Evolutionary conservation across 148 eudicot species (phyloP).

Genomic region (Rhododendron simsii): DNA sequence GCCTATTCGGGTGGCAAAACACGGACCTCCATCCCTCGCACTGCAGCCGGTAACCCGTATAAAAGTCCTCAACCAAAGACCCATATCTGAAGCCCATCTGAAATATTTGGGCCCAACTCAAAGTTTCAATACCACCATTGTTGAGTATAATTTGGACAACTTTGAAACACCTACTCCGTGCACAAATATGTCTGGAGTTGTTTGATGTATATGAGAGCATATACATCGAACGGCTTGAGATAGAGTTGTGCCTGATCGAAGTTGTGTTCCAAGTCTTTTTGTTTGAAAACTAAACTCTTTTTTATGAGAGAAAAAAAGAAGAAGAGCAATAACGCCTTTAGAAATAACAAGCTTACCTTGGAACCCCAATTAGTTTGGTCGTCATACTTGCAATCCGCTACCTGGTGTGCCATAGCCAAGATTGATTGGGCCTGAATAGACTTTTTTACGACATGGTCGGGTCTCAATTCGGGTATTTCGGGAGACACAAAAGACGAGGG

Average conservation of each 20-base stretch:
- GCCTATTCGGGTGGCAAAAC: conserved; percentile 45
- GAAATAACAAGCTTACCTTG: conserved; percentile 8
- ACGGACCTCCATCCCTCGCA: conserved; percentile 57
- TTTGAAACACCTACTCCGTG: no score
- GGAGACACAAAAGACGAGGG: conserved; percentile 17
- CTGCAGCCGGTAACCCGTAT: conserved; percentile 43
- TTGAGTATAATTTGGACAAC: background rate
- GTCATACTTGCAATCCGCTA: conserved; percentile 30
- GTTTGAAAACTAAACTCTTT: no score
- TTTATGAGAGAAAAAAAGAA: no score
- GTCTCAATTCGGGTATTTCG: conserved; percentile 17
- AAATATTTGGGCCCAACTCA: background rate
- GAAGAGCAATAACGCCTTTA: background rate
- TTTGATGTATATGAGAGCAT: no score
- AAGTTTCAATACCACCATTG: background rate
- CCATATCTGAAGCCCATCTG: conserved; percentile 70
- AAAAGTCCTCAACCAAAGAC: conserved; percentile 52
- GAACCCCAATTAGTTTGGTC: conserved; percentile 33
- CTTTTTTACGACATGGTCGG: conserved; percentile 10
- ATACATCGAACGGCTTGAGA: no score
- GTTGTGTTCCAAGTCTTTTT: no score
- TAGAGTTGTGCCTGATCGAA: no score
- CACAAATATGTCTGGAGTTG: no score
- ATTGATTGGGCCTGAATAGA: conserved; percentile 7
- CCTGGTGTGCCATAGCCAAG: conserved; percentile 21